phyloP scores from a whole-genome alignment of 2,329 filamentous ascomycete genomes.

The Rutstroemia sp. region DNA sequence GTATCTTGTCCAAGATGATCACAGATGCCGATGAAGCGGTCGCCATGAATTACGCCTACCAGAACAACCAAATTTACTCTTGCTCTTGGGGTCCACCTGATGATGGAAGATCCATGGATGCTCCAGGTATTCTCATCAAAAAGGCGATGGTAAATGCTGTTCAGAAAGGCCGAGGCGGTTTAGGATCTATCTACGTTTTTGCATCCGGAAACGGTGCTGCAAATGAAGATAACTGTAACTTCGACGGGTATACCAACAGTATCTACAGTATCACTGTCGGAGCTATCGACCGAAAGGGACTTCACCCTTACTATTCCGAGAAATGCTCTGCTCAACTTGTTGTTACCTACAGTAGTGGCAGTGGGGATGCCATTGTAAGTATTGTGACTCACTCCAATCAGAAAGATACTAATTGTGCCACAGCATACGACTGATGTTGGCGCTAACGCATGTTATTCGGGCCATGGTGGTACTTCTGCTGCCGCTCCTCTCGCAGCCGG shows the following conservation, averaged over 20 bases:
- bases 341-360: slow-evolving; percentile 92
- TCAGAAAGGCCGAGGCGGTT: slow-evolving; percentile 75
- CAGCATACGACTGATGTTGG: slow-evolving; percentile 93
- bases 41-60: slow-evolving; percentile 85
- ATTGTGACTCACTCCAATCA: background rate
- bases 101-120: slow-evolving; percentile 90
- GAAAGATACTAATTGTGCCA: slow-evolving; percentile 15
- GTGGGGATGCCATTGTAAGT: slow-evolving; percentile 70
- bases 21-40: slow-evolving; percentile 87
- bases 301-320: slow-evolving; percentile 95
- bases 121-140: slow-evolving; percentile 79
- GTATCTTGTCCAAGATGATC: slow-evolving; percentile 86
- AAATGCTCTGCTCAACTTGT: slow-evolving; percentile 92
- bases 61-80: slow-evolving; percentile 94
- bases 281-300: slow-evolving; percentile 77
- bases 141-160: slow-evolving; percentile 88
- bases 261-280: slow-evolving; percentile 98
- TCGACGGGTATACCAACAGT: slow-evolving; percentile 98
- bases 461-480: slow-evolving; percentile 92
- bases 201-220: slow-evolving; percentile 89
- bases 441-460: slow-evolving; percentile 64
- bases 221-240: slow-evolving; percentile 93
- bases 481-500: slow-evolving; percentile 89
- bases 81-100: slow-evolving; percentile 98
- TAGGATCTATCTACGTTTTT: slow-evolving; percentile 92